Percentiles rank a stretch among this genome's conserved stretches.
phyloP scores from a whole-genome alignment of 2,329 filamentous ascomycete genomes.

The Fusarium tanahbumbuense region DNA sequence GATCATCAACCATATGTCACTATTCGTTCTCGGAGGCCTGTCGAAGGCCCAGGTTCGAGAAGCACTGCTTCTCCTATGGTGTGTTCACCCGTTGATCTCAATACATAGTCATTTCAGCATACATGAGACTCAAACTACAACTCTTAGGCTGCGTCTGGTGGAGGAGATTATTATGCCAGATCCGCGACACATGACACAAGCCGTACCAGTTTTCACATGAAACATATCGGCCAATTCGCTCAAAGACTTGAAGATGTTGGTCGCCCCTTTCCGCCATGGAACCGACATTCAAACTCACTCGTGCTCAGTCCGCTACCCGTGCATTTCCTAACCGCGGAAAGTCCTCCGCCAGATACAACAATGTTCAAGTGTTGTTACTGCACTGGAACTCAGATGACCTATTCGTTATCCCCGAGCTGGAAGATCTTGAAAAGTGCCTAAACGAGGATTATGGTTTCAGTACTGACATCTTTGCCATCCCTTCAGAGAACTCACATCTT shows the following conservation, averaged over 20 bases:
- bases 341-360: constrained; percentile 65
- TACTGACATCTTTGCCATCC: constrained; percentile 69
- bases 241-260: constrained; percentile 66
- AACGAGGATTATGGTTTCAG: constrained; percentile 67
- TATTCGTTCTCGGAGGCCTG: constrained; percentile 62
- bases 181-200: constrained; percentile 67
- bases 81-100: constrained; percentile 47
- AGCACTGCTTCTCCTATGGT: constrained; percentile 61
- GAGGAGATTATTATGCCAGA: constrained; percentile 46
- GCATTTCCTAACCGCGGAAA: constrained; percentile 68
- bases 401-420: constrained; percentile 68
- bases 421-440: constrained; percentile 66
- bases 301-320: constrained; percentile 61
- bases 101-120: neutral
- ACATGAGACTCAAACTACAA: constrained; percentile 31
- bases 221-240: constrained; percentile 66
- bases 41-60: constrained; percentile 59
- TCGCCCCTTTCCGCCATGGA: constrained; percentile 23
- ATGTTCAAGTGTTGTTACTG: constrained; percentile 65
- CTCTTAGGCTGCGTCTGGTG: constrained; percentile 30
- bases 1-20: constrained; percentile 64
- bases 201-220: constrained; percentile 68
- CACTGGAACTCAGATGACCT: constrained; percentile 70
- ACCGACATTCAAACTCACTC: constrained; percentile 12
- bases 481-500: constrained; percentile 68